Evolutionary conservation across 129 eudicot genomes (phyloP).

Genomic region (Artemisia tridentata): DNA sequence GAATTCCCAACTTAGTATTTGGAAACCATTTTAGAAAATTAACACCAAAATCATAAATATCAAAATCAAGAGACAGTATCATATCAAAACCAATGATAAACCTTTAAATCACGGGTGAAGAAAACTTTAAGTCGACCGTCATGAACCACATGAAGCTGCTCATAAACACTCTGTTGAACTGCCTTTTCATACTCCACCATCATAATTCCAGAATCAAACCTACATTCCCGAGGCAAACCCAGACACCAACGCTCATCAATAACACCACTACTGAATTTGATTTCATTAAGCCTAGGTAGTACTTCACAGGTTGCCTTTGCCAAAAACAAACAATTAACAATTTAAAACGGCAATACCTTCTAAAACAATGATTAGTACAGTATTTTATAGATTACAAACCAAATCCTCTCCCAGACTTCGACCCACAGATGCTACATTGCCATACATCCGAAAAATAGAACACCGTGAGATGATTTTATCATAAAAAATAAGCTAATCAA

Average conservation of each 20-base stretch:
- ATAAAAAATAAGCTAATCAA: background rate
- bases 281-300: slow-evolving; percentile 76
- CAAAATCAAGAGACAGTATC: background rate
- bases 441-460: slow-evolving; percentile 57
- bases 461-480: background rate
- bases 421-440: slow-evolving; percentile 92
- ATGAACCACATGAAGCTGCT: slow-evolving; percentile 80
- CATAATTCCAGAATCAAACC: slow-evolving; percentile 64
- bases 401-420: slow-evolving; percentile 88
- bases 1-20: slow-evolving; percentile 87
- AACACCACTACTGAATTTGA: slow-evolving; percentile 78
- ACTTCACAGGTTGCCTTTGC: slow-evolving; percentile 86
- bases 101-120: slow-evolving; percentile 78
- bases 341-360: background rate
- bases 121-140: slow-evolving; percentile 80
- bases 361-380: no score
- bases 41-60: slow-evolving; percentile 3
- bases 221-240: slow-evolving; percentile 74
- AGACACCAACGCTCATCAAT: slow-evolving; percentile 75
- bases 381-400: slow-evolving; percentile 45
- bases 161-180: slow-evolving; percentile 82
- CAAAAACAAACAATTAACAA: background rate
- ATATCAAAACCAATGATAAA: slow-evolving; percentile 2
- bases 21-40: background rate
- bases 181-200: slow-evolving; percentile 81